phyloP scores from a whole-genome alignment of 2,329 filamentous ascomycete species.

The Chaetothyriales sp. region DNA sequence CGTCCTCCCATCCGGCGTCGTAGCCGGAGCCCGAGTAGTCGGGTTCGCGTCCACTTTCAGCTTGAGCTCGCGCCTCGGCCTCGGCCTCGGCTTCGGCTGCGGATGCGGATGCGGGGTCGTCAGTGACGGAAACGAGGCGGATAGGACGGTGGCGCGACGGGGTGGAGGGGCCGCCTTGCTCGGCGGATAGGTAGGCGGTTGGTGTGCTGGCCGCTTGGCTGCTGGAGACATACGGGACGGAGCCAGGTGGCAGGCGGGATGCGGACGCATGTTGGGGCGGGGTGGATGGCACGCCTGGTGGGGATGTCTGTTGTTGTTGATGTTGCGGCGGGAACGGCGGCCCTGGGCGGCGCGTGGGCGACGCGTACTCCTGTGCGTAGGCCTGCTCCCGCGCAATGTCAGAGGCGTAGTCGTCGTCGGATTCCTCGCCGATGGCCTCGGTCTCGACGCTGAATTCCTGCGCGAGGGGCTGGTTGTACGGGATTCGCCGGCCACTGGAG shows the following conservation, averaged over 20 bases:
- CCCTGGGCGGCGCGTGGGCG: constrained; percentile 25
- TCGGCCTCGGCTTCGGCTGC: background rate
- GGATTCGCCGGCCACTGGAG: constrained; percentile 46
- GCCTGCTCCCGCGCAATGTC: constrained; percentile 34
- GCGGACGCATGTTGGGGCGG: constrained; percentile 9
- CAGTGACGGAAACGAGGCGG: background rate
- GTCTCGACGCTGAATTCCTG: constrained; percentile 8
- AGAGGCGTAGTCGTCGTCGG: constrained; percentile 40
- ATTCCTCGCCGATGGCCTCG: constrained; percentile 26
- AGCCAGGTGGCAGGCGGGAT: constrained; percentile 5
- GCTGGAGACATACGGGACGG: constrained; percentile 7
- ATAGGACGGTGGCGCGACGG: background rate
- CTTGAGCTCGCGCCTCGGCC: background rate
- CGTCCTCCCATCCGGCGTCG: constrained; percentile 59
- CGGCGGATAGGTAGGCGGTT: background rate
- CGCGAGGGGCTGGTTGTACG: constrained; percentile 34
- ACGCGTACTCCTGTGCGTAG: constrained; percentile 18
- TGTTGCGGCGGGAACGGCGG: constrained; percentile 23
- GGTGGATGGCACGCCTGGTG: constrained; percentile 4
- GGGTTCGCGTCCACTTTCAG: constrained; percentile 14
- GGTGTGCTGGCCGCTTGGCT: background rate
- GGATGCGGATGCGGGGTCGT: background rate
- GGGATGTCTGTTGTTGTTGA: constrained; percentile 8
- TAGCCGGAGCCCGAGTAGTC: constrained; percentile 58
- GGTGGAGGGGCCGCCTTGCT: background rate